A percentile compares a stretch with the other conserved stretches of the same genome.
phyloP scores from a whole-genome alignment of 306 rosid species.

The Vachellia pachyceras region DNA sequence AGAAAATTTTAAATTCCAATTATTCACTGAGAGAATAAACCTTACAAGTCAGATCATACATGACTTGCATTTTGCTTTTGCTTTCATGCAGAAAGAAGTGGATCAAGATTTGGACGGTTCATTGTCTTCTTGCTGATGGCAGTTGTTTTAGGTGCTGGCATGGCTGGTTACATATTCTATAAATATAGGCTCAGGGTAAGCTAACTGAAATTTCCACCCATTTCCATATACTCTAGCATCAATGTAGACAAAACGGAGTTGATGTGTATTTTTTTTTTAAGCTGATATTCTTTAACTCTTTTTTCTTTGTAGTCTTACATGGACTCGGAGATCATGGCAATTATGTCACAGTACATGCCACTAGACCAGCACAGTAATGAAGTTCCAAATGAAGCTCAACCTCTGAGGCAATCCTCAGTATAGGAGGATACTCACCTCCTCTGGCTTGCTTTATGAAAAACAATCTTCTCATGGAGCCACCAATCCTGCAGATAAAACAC shows the following conservation, averaged over 20 bases:
- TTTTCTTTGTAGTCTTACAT: constrained; percentile 73
- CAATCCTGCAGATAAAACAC: not conserved
- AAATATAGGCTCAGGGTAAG: constrained; percentile 93
- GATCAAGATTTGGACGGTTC: constrained; percentile 66
- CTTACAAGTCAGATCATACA: no score
- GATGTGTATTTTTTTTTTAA: not conserved
- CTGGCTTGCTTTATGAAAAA: not conserved
- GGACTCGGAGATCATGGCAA: constrained; percentile 98
- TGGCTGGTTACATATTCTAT: constrained; percentile 92
- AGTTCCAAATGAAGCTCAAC: constrained; percentile 65
- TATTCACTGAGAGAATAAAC: not conserved
- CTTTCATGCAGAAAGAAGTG: constrained; percentile 64
- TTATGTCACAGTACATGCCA: constrained; percentile 99
- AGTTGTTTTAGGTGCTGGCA: constrained; percentile 64
- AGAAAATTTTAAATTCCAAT: not conserved
- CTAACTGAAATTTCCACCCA: constrained; percentile 22
- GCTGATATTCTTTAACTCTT: not conserved
- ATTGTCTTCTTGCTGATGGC: constrained; percentile 60
- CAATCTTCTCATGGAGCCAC: not conserved
- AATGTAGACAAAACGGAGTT: not conserved
- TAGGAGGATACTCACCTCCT: constrained; percentile 51
- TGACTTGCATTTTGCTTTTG: no score
- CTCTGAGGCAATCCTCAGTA: constrained; percentile 60
- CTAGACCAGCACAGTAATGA: constrained; percentile 69
- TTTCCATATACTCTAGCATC: not conserved